Evolutionary conservation across 495 filamentous ascomycete genomes (phyloP).

Genomic region (Penicillium parvum): DNA sequence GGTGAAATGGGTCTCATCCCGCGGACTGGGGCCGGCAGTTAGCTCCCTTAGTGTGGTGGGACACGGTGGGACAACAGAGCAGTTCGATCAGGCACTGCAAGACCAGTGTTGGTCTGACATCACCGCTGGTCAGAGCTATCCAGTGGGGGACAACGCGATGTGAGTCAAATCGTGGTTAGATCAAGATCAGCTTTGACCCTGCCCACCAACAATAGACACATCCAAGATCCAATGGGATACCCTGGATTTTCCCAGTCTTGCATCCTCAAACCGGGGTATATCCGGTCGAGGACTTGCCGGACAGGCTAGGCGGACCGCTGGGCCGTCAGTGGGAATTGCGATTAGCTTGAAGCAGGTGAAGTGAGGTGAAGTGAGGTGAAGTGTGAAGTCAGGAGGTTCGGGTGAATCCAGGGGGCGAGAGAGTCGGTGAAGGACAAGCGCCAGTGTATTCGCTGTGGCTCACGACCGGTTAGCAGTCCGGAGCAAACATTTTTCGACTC

Average conservation of each 20-base stretch:
- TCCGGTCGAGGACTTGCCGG: slow-evolving; percentile 2
- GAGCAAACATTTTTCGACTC: slow-evolving; percentile 16
- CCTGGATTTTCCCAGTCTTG: slow-evolving; percentile 1
- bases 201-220: not conserved
- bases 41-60: not conserved
- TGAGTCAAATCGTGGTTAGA: no score
- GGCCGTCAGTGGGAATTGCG: no score
- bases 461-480: slow-evolving; percentile 16
- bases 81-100: not conserved
- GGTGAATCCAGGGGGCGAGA: slow-evolving; percentile 12
- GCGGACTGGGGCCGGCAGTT: slow-evolving; percentile 2
- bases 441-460: slow-evolving; percentile 1
- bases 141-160: not conserved
- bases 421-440: slow-evolving; percentile 27
- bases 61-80: no score
- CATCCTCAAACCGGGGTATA: slow-evolving; percentile 4
- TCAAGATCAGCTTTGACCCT: slow-evolving; percentile 2
- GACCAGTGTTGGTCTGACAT: slow-evolving; percentile 10
- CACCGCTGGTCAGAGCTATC: slow-evolving; percentile 2
- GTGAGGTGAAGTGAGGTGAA: no score
- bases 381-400: not conserved
- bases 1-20: not conserved
- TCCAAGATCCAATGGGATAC: slow-evolving; percentile 6
- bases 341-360: no score
- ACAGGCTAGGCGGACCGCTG: slow-evolving; percentile 11